Evolutionary conservation across 2,329 filamentous ascomycete species (phyloP), one percentile per base, ranked within the genome.

Genomic region (Cylindrodendrum hubeiense): DNA sequence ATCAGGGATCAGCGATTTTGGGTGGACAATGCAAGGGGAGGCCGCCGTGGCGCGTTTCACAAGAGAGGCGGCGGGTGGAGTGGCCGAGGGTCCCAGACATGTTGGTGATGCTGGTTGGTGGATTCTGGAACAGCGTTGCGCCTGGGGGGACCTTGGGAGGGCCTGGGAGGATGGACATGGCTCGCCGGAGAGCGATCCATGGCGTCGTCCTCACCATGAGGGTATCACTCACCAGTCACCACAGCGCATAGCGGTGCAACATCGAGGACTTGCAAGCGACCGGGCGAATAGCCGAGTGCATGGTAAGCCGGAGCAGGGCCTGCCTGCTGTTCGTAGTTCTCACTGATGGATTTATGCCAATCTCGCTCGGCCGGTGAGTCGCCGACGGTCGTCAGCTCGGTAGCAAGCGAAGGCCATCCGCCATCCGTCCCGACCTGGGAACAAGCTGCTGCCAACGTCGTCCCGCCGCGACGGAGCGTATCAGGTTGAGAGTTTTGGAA

Each of bases 401-500:
- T 39, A 50, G 57, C 50, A n/a, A 51, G 22, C 19, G 57, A 51
- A 41, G 46, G 21, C 22, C 51, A 22, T 49, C 52, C 30, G 21
- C 22, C 51, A 22, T 49, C 52, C 30, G 58, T 50, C 49, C 52
- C 22, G 41, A 34, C 39, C 19, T 54, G 50, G 56, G 37, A 50
- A 50, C 59, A 62, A 44, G 49, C 50, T 51, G 43, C 46, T 62
- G 62, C 56, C 51, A 53, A 19, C 33, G 50, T 61, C 43, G 47
- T 71, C 55, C 56, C 51, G 58, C 63, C 56, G 61, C 59, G 66
- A 63, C 57, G 56, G 49, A 65, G 52, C 50, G 66, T 68, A 56
- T 69, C 69, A 72, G 68, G 63, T 63, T 59, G 61, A 67, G 47
- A 50, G 21, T 49, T 49, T 58, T 39, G 37, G 55, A 65, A 61